Percentiles rank a stretch among this genome's conserved stretches.
These are phyloP conservation scores for Trichosporon asahii DNA, from an alignment of 1,284 basidiomycete species.

Conservation along the genomic window DNA sequence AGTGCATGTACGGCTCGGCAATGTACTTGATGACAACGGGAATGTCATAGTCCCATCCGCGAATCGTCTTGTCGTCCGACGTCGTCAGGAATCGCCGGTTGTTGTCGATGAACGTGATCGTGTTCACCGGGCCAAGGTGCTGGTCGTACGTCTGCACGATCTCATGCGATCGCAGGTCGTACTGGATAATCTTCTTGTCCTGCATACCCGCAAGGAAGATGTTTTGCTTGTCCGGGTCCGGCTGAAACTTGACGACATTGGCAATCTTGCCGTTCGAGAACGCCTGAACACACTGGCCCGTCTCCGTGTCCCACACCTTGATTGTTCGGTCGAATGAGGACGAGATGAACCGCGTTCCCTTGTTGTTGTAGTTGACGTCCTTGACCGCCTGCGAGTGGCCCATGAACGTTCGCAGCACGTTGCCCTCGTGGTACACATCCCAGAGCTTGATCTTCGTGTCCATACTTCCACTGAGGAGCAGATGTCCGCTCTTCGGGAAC, in stretches of 20 bases:
- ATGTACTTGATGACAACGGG: conserved; percentile 99
- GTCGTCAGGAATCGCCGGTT: conserved; percentile 96
- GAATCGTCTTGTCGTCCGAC: conserved; percentile 98
- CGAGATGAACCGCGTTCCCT: conserved; percentile 83
- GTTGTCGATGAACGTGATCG: conserved; percentile 94
- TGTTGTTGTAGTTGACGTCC: conserved; percentile 90
- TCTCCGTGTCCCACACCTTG: conserved; percentile 99
- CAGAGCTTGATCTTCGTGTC: conserved; percentile 99
- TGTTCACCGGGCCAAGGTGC: conserved; percentile 96
- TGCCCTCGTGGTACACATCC: conserved; percentile 96
- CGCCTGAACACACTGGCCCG: conserved; percentile 85
- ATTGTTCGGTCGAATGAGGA: conserved; percentile 94
- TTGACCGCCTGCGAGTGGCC: conserved; percentile 96
- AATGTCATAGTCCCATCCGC: conserved; percentile 98
- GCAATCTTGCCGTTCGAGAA: conserved; percentile 97
- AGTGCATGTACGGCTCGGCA: conserved; percentile 98
- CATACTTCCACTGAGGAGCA: conserved; percentile 91
- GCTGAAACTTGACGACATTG: conserved; percentile 91
- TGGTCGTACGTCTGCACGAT: conserved; percentile 98
- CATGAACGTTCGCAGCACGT: conserved; percentile 94
- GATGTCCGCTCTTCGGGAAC: conserved; percentile 88
- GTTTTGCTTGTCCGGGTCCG: conserved; percentile 91
- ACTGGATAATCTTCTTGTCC: conserved; percentile 98
- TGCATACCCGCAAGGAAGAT: conserved; percentile 98
- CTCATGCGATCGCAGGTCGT: conserved; percentile 87